Base-by-base conservation (phyloP, 2,329 filamentous ascomycete species). In the Venturia asperata region DNA sequence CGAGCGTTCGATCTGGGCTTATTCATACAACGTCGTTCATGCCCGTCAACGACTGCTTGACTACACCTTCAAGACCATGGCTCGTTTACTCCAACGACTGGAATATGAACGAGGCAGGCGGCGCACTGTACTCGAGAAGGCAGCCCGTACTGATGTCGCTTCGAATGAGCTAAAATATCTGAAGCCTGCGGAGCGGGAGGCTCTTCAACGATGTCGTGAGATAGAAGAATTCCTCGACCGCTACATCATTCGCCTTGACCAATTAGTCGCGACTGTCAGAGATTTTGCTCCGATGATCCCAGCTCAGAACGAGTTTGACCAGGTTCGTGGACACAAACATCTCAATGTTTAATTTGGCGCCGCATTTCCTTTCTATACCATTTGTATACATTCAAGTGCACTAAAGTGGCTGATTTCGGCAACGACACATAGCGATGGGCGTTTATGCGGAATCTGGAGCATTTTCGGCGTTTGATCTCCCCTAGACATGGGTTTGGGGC, bases 61-160 rank as follows among this genome's bases (percentile, higher is more conserved):
- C 68, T 88, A 91, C 67, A 85, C 89, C 0, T 97, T 96, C 80
- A 96, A 96, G 75, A 84, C 87, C 37, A 96, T 97, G 90, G 83
- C 91, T 19, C 86, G 92, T 65, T 89, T 89, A 68, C 75, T 97
- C 61, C 90, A 96, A 74, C 88, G 92, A 30, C 83, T 95, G 30
- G 84, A 87, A 43, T 85, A 90, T 37, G 91, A 97, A 75, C 85
- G 89, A 47, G 83, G 85, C 62, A 86, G 86, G 68, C 84, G 91
- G 66, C 83, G 85, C 68, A 85, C 87, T 64, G 85, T 96, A 30
- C 81, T 97, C 39, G 84, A 87, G 37, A 90, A 96, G 74, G 88
- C 91, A 1, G 88, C 94, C 72, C 86, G 94, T 63, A 89, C 86
- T 27, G 93, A 97, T 74, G 90, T 97, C 34, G 86, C 89, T 71